Conservation (phyloP, 305 asterid species). For the Fraxinus sp. region DNA sequence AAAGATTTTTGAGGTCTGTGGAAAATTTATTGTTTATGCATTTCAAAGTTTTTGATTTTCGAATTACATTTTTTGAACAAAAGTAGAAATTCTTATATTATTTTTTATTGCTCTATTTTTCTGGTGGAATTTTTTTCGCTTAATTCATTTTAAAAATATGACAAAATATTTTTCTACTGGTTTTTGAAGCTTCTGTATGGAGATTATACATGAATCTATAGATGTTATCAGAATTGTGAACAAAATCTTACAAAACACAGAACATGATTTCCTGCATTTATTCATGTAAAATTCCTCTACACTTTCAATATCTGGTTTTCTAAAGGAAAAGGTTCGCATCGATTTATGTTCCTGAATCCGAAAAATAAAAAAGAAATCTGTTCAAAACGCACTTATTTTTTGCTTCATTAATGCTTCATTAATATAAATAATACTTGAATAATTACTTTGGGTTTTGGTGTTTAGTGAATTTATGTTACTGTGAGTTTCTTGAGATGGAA, state of each 20-base stretch:
- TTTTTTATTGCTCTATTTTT: not conserved
- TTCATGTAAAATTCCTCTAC: constrained; percentile 27
- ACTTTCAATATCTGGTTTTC: constrained; percentile 22
- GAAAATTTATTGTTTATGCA: not conserved
- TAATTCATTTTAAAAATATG: not conserved
- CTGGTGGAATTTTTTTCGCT: constrained; percentile 4
- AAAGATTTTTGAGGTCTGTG: not conserved
- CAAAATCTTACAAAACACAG: constrained; percentile 50
- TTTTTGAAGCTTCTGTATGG: constrained; percentile 29
- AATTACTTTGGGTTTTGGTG: constrained; percentile 18
- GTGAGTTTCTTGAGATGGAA: constrained; percentile 57
- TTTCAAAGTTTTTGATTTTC: constrained; percentile 8
- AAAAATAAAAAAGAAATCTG: constrained; percentile 14
- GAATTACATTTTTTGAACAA: not conserved
- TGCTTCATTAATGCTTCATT: constrained; percentile 19
- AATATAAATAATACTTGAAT: too few relatives aligned
- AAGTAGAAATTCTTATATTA: constrained; percentile 2
- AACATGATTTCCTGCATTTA: constrained; percentile 30
- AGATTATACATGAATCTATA: constrained; percentile 28
- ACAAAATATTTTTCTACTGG: not conserved
- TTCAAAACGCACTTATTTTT: constrained; percentile 19
- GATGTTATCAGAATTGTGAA: constrained; percentile 41
- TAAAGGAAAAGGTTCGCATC: constrained; percentile 23
- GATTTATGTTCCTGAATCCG: constrained; percentile 22
- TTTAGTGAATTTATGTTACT: constrained; percentile 26